Base-by-base conservation (phyloP, 1,284 basidiomycete species). In the Leccinum fuscescens region DNA sequence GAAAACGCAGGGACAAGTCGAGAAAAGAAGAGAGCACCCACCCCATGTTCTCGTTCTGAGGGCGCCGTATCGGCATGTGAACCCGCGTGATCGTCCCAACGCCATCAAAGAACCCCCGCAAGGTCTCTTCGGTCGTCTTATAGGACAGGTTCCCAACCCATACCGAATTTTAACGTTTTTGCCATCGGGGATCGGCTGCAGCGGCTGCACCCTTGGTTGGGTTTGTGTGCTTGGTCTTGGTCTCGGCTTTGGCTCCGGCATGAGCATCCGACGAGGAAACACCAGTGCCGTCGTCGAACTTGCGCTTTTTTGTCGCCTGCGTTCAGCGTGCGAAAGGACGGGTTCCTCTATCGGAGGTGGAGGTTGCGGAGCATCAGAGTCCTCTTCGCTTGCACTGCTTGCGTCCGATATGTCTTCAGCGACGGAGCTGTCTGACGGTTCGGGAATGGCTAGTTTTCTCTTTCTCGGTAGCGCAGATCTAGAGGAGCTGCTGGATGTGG, bases 121-220 rank as follows among this genome's bases (percentile, higher is more conserved):
- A 77, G 7, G 86, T 78, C 14, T 90, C 87, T 54, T 83, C 77
- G 0, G 89, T 92, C 17, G 96, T 98, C 75, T 92, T 92, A 82
- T 93, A 99, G 17, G 92, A 85, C 71, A 99, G 73, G 75, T 99
- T 99, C 51, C 97, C 96, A 42, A 98, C 88, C 93, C 96, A 99
- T 39, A 99, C 81, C 3, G 92, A 94, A 69, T 94, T 89, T 69
- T 93, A 86, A 46, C 87, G 83, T 73, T 85, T 78, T 37, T 35
- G 58, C 1, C 65, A 57, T 20, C 64, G 65, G 12, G 64, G 35
- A 54, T 68, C 61, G 65, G 62, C 48, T 14, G 24, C 15, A 9
- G 48, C 48, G 22, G 20, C 20, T 20, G 20, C 20, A 20, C 44
- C 4, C 17, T 42, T 56, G 22, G 72, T 3, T 4, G 15, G 39